Evolutionary conservation across 768 basidiomycete species (phyloP).

Genomic region (Kwoniella pini): DNA sequence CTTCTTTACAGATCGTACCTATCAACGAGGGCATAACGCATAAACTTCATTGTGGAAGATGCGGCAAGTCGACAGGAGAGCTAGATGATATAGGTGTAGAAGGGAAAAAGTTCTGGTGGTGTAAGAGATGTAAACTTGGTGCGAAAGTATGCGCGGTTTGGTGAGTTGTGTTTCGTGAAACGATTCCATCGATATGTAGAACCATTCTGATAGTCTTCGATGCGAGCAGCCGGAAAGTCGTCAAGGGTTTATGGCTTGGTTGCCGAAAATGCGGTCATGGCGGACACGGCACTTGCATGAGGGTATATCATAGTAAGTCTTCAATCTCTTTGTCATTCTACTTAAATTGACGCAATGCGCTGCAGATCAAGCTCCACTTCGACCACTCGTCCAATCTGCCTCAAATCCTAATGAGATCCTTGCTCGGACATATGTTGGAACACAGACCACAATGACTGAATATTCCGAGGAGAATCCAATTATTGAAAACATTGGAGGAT

Average conservation of each 20-base stretch:
- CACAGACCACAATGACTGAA: background rate
- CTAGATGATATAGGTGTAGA: conserved; percentile 40
- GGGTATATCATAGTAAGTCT: conserved; percentile 41
- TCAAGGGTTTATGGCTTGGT: conserved; percentile 41
- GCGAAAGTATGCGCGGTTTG: conserved; percentile 42
- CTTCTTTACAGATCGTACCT: conserved; percentile 29
- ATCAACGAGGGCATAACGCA: conserved; percentile 42
- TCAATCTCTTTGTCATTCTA: background rate
- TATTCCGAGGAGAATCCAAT: background rate
- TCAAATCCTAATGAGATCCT: background rate
- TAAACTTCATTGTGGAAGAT: conserved; percentile 32
- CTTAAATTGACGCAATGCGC: background rate
- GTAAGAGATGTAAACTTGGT: conserved; percentile 35
- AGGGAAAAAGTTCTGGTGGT: conserved; percentile 43
- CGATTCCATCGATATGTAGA: background rate
- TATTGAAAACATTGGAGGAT: conserved; percentile 10
- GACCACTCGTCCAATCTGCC: background rate
- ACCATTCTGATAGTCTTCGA: background rate
- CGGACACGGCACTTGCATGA: conserved; percentile 42
- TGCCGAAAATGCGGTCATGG: conserved; percentile 45
- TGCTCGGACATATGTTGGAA: background rate
- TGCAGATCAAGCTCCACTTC: conserved; percentile 10
- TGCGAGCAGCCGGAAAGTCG: conserved; percentile 22
- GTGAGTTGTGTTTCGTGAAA: conserved; percentile 11
- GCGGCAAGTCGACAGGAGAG: conserved; percentile 38